Evolutionary conservation across 2,329 filamentous ascomycete genomes (phyloP), one percentile per base, ranked within the genome.

Genomic region (Rhynchosporium secalis): DNA sequence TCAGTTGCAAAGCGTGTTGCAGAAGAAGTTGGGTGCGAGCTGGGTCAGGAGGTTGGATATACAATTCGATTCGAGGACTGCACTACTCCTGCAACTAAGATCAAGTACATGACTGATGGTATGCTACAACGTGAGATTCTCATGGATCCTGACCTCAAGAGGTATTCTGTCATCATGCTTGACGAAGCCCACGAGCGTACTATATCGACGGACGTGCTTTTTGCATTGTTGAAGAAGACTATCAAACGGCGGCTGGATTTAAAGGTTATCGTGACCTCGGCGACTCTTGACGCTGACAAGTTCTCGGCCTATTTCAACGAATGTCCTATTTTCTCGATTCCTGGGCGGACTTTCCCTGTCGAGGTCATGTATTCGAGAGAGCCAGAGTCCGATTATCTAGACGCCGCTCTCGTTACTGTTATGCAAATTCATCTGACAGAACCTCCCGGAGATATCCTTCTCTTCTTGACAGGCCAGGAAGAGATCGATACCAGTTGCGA

Each of bases 71-170:
- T 99, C 74, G 95, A 99, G 73, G 95, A 99, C 77, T 90, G 88
- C 74, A 97, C 94, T 0, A 91, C 88, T 67, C 86, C 91, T 1
- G 83, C 88, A 20, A 99, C 95, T 1, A 91, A 88, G 73, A 96
- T 99, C 80, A 99, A 99, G 79, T 99, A 99, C 79, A 97, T 99
- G 94, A 99, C 95, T 15, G 95, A 99, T 72, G 95, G 95, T 76
- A 98, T 98, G 91, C 84, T 99, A 74, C 88, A 97, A 78, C 86
- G 95, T 79, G 95, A 99, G 78, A 92, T 97, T 74, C 82, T 99
- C 57, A 83, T 97, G 69, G 95, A 99, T 74, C 90, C 93, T 0
- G 90, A 96, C 70, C 79, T 99, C 68, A 90, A 84, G 72, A 86
- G 90, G 68, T 99, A 99, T 74, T 96, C 92, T 0, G 92, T 95